phyloP scores from a whole-genome alignment of 2,329 filamentous ascomycete species.

The Sporothrix sp. region DNA sequence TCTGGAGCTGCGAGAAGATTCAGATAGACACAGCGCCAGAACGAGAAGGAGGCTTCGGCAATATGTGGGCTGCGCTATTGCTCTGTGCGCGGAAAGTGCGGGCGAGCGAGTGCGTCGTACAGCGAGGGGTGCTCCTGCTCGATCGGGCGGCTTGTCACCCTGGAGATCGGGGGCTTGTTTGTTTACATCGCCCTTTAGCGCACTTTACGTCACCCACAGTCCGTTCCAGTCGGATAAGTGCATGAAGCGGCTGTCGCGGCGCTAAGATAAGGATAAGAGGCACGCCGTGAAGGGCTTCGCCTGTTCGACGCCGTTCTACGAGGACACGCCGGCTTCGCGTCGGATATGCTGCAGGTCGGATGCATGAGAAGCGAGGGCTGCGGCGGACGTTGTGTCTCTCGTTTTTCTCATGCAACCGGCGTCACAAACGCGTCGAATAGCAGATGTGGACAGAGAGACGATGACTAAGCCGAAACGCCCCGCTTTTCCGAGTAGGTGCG shows the following conservation, averaged over 20 bases:
- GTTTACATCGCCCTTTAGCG: slow-evolving; percentile 17
- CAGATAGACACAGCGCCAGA: neutral
- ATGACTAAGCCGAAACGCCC: slow-evolving; percentile 9
- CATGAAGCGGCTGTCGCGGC: neutral
- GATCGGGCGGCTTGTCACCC: slow-evolving; percentile 16
- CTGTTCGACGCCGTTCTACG: too few relatives aligned
- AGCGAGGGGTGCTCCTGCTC: slow-evolving; percentile 16
- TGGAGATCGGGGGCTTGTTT: slow-evolving; percentile 20
- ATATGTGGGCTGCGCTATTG: slow-evolving; percentile 6
- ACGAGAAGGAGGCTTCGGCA: neutral
- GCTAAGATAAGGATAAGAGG: slow-evolving; percentile 7
- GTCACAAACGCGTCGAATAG: too few relatives aligned
- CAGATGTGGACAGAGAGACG: neutral
- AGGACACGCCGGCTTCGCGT: too few relatives aligned
- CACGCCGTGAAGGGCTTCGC: too few relatives aligned
- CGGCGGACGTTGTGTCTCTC: too few relatives aligned
- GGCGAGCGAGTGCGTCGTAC: too few relatives aligned
- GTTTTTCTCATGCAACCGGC: too few relatives aligned
- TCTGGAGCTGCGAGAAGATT: slow-evolving; percentile 3
- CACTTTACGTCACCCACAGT: slow-evolving; percentile 11
- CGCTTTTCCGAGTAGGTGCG: slow-evolving; percentile 1
- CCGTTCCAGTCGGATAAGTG: neutral
- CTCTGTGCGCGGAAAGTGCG: slow-evolving; percentile 5
- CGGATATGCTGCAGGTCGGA: too few relatives aligned
- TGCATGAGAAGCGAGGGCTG: too few relatives aligned